Percentiles rank a stretch among this genome's conserved stretches.
These are phyloP conservation scores for Flaveria trinervia DNA, from an alignment of 129 eudicot genomes.

Conservation along the genomic window DNA sequence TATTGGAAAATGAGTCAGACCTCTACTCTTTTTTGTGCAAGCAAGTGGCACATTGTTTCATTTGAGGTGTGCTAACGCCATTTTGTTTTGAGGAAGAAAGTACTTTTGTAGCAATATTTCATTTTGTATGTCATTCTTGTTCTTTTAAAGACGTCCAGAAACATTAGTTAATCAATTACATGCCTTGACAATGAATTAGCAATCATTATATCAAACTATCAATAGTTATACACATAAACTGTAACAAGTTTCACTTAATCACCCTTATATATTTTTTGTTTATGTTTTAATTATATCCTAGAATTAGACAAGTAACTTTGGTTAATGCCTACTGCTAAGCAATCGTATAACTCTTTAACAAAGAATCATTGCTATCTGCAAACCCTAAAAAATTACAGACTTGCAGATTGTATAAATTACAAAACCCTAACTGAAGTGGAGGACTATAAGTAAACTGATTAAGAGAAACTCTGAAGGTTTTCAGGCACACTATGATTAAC, in stretches of 20 bases:
- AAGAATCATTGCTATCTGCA: neutral
- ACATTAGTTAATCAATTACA: neutral
- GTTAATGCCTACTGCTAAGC: neutral
- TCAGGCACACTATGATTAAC: neutral
- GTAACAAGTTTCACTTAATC: neutral
- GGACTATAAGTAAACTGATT: neutral
- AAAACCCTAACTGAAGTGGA: neutral
- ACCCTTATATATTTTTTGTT: neutral
- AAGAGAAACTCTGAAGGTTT: neutral
- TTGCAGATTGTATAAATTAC: neutral
- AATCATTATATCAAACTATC: neutral
- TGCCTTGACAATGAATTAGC: neutral
- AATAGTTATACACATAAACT: neutral
- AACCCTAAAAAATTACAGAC: neutral
- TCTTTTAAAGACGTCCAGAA: neutral
- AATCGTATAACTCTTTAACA: too few relatives aligned
- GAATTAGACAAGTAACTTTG: neutral
- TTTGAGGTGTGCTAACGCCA: neutral
- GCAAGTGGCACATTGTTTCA: neutral
- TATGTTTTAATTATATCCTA: neutral
- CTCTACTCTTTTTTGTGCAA: too few relatives aligned
- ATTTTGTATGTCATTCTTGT: neutral
- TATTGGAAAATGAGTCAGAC: too few relatives aligned
- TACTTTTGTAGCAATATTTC: neutral
- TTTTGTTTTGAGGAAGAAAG: neutral